Evolutionary conservation across 208 protist species (phyloP).

Genomic region (Crithidia brevicula): DNA sequence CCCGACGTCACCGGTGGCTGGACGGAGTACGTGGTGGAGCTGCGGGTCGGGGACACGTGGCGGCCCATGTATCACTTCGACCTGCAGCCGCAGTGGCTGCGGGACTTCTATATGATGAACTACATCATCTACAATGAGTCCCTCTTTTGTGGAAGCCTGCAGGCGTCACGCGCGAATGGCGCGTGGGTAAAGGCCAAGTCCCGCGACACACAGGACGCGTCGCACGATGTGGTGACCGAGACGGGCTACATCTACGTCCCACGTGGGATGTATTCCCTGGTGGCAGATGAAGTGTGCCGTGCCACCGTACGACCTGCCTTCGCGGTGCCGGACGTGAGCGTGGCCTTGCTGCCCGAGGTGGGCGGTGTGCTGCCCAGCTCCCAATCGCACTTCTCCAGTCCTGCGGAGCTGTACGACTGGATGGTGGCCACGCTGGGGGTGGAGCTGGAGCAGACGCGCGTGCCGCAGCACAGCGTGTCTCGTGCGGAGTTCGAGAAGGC

Average conservation of each 20-base stretch:
- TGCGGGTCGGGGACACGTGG: conserved; percentile 1
- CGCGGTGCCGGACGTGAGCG: neutral
- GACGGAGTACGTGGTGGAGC: conserved; percentile 8
- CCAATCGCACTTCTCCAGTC: neutral
- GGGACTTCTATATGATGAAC: conserved; percentile 17
- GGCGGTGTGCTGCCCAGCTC: conserved; percentile 4
- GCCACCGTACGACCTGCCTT: neutral
- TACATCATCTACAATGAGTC: neutral
- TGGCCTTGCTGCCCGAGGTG: neutral
- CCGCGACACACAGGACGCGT: neutral
- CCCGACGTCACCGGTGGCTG: conserved; percentile 4
- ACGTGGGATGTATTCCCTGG: conserved; percentile 1
- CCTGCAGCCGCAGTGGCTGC: conserved; percentile 10
- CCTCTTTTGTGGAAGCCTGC: neutral
- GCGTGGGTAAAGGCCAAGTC: neutral
- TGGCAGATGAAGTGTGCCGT: neutral
- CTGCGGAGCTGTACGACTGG: conserved; percentile 22
- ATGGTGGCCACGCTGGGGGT: neutral
- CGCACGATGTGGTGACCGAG: neutral
- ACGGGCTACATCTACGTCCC: conserved; percentile 7
- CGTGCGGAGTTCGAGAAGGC: conserved; percentile 9
- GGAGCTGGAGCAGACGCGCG: conserved; percentile 10
- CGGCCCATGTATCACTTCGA: conserved; percentile 23
- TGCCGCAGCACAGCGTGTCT: conserved; percentile 17
- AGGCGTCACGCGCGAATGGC: conserved; percentile 1